Evolutionary conservation across 495 filamentous ascomycete genomes (phyloP), one percentile per base, ranked within the genome.

Genomic region (Xylaria curta): DNA sequence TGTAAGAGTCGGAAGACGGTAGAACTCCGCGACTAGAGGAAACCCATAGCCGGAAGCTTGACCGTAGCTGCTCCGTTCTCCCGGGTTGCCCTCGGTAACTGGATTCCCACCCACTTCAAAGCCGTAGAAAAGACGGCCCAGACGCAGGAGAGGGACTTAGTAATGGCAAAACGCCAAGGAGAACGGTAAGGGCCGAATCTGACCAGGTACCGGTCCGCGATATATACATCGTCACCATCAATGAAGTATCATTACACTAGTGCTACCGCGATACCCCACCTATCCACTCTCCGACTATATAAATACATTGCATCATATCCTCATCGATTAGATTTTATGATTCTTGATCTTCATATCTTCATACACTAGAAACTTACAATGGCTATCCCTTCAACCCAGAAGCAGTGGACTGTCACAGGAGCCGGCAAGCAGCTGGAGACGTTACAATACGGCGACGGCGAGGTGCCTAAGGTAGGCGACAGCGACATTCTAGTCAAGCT

Each of bases 401-500:
- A 91, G 77, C 89, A 92, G 78, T 94, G 91, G 90, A 80, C 85
- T 33, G 78, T 94, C 64, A 73, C 81, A 26, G 85, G 85, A 77
- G 84, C 79, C 44, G 84, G 85, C 21, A 85, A 87, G 49, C 89
- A 81, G 60, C 90, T 92, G 74, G 89, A 90, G 70, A 87, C 84
- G 63, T 85, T 94, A 49, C 84, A 88, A 73, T 87, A 85, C 73
- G 71, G 83, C 60, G 85, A 87, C 31, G 83, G 79, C 0, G 78
- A 85, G 0, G 76, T 94, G 47, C 91, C 92, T 13, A 78, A 88
- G 68, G 74, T 90, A 7, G 90, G 90, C 54, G 91, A 93, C 47
- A 87, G 87, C 65, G 91, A 94, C 47, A 90, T 94, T 3, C 83
- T 95, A n/a, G 89, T 97, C 75, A 91, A 90, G 81, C 82, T 95